A percentile compares a stretch with the other conserved stretches of the same genome.
Evolutionary conservation across 2,329 filamentous ascomycete genomes (phyloP).

Genomic region (Colletotrichum neosansevieriae): DNA sequence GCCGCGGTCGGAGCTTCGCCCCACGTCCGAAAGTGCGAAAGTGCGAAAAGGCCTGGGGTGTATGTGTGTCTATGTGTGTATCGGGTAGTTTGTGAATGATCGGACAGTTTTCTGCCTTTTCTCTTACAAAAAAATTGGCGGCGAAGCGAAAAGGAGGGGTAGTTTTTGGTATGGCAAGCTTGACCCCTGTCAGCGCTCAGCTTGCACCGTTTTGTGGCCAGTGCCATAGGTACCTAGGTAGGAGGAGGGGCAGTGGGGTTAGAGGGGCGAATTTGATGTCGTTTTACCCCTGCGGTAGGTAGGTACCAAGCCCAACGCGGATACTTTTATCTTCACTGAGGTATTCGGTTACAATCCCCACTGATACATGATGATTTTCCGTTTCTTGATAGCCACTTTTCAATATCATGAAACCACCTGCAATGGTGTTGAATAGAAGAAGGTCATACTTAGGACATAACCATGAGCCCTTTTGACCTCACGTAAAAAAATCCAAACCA

Average conservation of each 20-base stretch:
- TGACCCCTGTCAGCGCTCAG: neutral
- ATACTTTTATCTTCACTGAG: conserved; percentile 2
- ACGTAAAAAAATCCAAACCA: neutral
- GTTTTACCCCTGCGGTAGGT: conserved; percentile 3
- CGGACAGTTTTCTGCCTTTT: neutral
- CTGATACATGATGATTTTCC: neutral
- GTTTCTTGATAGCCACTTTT: neutral
- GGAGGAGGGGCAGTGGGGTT: neutral
- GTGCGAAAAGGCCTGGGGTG: conserved; percentile 2
- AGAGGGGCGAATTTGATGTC: neutral
- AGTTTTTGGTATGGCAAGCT: conserved; percentile 7
- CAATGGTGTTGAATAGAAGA: neutral
- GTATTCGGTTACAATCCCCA: neutral
- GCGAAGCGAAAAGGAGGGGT: conserved; percentile 25
- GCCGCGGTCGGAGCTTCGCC: conserved; percentile 10
- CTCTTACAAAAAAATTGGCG: no score
- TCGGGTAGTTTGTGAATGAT: neutral
- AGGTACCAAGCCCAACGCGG: conserved; percentile 9
- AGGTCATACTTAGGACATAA: no score
- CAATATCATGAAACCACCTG: neutral
- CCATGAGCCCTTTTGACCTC: neutral
- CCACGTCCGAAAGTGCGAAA: conserved; percentile 22
- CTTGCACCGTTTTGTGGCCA: no score
- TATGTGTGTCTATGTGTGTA: no score
- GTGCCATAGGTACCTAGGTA: no score